These are phyloP conservation scores for Heracleum sosnowskyi DNA, from an alignment of 129 eudicot genomes.

Conservation along the genomic window DNA sequence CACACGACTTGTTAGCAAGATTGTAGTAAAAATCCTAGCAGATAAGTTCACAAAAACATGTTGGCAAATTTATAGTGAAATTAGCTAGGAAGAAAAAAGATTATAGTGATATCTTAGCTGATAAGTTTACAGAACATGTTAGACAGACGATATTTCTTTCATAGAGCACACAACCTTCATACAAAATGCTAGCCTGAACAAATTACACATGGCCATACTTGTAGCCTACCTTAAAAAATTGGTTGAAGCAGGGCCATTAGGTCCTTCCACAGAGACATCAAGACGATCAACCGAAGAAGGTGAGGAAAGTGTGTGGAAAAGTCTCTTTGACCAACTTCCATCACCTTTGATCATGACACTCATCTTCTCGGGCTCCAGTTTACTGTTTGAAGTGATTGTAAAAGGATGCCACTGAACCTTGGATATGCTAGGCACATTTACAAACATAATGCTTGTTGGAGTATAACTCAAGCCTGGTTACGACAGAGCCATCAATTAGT, in stretches of 20 bases:
- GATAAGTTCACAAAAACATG: neutral
- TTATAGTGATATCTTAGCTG: neutral
- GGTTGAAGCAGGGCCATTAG: conserved; percentile 54
- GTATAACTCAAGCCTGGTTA: conserved; percentile 30
- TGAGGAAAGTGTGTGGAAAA: conserved; percentile 27
- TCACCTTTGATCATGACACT: conserved; percentile 52
- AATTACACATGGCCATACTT: neutral
- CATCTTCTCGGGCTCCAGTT: conserved; percentile 39
- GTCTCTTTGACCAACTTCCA: conserved; percentile 55
- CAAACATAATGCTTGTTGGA: conserved; percentile 53
- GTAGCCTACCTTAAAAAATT: conserved; percentile 40
- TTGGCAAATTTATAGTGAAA: neutral
- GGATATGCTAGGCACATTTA: conserved; percentile 52
- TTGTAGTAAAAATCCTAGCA: neutral
- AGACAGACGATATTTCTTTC: too few relatives aligned
- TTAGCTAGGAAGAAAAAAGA: neutral
- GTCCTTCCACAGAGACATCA: conserved; percentile 56
- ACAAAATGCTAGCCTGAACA: neutral
- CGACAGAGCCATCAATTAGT: neutral
- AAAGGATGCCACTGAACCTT: conserved; percentile 75
- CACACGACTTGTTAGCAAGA: neutral
- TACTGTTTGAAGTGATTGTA: conserved; percentile 45
- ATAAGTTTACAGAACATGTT: neutral
- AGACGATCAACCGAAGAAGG: conserved; percentile 36
- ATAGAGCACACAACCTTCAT: neutral